phyloP scores from a whole-genome alignment of 805 yeast species.

The Suhomyces vadensis region DNA sequence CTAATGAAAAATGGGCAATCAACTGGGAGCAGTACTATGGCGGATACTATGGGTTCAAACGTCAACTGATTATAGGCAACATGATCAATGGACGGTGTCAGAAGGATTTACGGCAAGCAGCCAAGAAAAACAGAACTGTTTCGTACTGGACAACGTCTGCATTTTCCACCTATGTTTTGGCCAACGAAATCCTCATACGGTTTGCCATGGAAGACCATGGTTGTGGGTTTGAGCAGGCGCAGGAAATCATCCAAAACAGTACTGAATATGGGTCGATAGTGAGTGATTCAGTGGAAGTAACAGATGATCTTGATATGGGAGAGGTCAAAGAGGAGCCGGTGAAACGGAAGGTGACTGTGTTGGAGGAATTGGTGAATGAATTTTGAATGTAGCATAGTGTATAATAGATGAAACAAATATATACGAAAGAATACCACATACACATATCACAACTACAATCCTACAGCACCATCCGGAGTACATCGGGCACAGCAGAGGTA shows the following conservation, averaged over 20 bases:
- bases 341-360: not conserved
- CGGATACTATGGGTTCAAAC: slow-evolving; percentile 61
- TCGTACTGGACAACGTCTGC: slow-evolving; percentile 61
- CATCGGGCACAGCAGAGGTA: no score
- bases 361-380: slow-evolving; percentile 6
- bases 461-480: no score
- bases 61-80: slow-evolving; percentile 54
- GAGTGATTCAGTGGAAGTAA: slow-evolving; percentile 31
- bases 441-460: no score
- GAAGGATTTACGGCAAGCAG: slow-evolving; percentile 26
- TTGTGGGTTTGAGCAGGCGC: slow-evolving; percentile 43
- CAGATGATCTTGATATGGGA: slow-evolving; percentile 26
- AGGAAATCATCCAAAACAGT: slow-evolving; percentile 47
- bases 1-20: slow-evolving; percentile 46
- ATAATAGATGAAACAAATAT: not conserved
- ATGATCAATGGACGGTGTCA: slow-evolving; percentile 38
- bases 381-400: not conserved
- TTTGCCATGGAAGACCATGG: slow-evolving; percentile 49
- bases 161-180: slow-evolving; percentile 58
- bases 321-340: slow-evolving; percentile 1
- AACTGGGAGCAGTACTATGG: slow-evolving; percentile 49
- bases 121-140: slow-evolving; percentile 44
- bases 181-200: slow-evolving; percentile 60
- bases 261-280: slow-evolving; percentile 47
- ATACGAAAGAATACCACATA: no score